These are phyloP conservation scores for Trematosphaeria pertusa DNA, from an alignment of 2,329 filamentous ascomycete species.

Conservation along the genomic window DNA sequence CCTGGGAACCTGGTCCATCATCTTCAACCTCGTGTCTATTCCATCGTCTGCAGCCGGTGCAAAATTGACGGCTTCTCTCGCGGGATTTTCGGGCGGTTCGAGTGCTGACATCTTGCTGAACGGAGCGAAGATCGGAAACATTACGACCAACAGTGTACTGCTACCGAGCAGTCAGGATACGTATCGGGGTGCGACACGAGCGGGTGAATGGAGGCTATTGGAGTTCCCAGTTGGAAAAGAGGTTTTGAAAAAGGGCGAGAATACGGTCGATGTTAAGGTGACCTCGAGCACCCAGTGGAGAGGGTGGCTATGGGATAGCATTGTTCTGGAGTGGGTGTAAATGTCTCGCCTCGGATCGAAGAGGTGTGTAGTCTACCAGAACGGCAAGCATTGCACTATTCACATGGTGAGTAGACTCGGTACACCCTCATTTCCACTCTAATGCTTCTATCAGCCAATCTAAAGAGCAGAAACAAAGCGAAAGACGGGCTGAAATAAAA, in stretches of 20 bases:
- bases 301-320: conserved; percentile 53
- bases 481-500: too few relatives aligned
- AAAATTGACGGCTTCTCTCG: conserved; percentile 53
- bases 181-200: conserved; percentile 56
- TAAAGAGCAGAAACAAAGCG: too few relatives aligned
- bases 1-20: conserved; percentile 41
- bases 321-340: conserved; percentile 46
- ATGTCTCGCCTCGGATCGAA: too few relatives aligned
- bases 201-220: conserved; percentile 57
- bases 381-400: too few relatives aligned
- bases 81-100: conserved; percentile 54
- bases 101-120: conserved; percentile 54
- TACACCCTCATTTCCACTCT: too few relatives aligned
- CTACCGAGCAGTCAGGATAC: conserved; percentile 55
- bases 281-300: conserved; percentile 46
- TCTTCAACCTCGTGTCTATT: conserved; percentile 38
- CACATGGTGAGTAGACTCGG: too few relatives aligned
- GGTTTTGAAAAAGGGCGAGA: conserved; percentile 41
- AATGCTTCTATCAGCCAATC: too few relatives aligned
- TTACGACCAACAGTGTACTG: conserved; percentile 40
- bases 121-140: conserved; percentile 48
- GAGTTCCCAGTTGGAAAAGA: conserved; percentile 48
- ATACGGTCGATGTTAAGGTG: conserved; percentile 48
- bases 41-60: conserved; percentile 28
- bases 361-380: too few relatives aligned